A percentile compares a stretch with the other conserved stretches of the same genome.
phyloP scores from a whole-genome alignment of 2,329 filamentous ascomycete species.

The Pseudogymnoascus sp. region DNA sequence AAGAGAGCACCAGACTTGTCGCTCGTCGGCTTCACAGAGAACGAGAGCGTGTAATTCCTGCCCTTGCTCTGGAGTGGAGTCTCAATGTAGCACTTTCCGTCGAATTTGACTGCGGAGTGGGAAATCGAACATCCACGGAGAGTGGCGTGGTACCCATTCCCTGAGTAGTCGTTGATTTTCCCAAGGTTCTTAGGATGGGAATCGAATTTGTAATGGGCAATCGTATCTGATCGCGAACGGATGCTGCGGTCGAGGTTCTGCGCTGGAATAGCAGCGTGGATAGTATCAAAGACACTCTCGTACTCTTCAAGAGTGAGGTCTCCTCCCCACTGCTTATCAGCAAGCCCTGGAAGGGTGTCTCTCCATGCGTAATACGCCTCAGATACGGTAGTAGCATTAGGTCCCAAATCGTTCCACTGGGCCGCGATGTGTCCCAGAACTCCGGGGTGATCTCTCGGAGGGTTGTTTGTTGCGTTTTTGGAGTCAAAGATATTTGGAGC shows the following conservation, averaged over 20 bases:
- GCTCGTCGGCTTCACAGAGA: conserved; percentile 34
- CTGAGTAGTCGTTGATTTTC: conserved; percentile 28
- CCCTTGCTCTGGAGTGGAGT: conserved; percentile 48
- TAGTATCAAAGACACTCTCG: conserved; percentile 29
- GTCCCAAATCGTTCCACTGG: conserved; percentile 49
- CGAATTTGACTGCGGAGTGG: conserved; percentile 28
- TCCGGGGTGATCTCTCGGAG: conserved; percentile 31
- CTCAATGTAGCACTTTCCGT: conserved; percentile 34
- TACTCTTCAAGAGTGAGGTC: conserved; percentile 37
- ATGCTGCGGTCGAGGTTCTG: conserved; percentile 44
- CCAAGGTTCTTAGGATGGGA: not conserved
- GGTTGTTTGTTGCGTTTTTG: conserved; percentile 42
- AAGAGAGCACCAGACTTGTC: conserved; percentile 34
- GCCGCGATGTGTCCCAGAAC: conserved; percentile 44
- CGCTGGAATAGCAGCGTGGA: conserved; percentile 37
- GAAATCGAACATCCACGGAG: conserved; percentile 31
- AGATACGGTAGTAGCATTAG: conserved; percentile 43
- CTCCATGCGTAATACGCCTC: conserved; percentile 47
- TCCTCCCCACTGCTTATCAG: conserved; percentile 48
- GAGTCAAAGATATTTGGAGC: conserved; percentile 45
- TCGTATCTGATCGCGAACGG: conserved; percentile 29
- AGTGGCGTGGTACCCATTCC: conserved; percentile 35
- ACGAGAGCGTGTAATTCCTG: conserved; percentile 46
- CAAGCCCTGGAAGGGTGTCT: conserved; percentile 43
- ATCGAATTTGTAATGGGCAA: conserved; percentile 32